Percentiles rank a stretch among this genome's conserved stretches.
Evolutionary conservation across 768 basidiomycete species (phyloP).

Genomic region (Leccinum imitatum): DNA sequence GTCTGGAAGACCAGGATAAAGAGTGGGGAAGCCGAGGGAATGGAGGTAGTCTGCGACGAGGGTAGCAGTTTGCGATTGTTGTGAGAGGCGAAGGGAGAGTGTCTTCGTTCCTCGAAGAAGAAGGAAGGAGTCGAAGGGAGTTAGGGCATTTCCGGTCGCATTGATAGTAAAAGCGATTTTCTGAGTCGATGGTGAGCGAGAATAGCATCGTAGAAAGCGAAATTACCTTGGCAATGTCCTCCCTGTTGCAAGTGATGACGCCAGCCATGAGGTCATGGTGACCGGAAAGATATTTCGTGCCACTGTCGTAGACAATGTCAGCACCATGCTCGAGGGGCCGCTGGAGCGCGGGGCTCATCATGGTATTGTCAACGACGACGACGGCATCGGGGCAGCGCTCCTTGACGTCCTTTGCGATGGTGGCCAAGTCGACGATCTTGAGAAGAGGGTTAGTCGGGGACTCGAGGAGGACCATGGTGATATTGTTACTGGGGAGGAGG

Average conservation of each 20-base stretch:
- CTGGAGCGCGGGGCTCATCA: constrained; percentile 99
- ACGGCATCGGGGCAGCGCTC: constrained; percentile 76
- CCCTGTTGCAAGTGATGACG: constrained; percentile 86
- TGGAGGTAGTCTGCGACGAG: constrained; percentile 85
- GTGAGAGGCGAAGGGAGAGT: constrained; percentile 92
- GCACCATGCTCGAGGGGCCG: constrained; percentile 94
- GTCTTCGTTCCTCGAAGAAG: constrained; percentile 96
- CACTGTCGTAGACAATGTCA: constrained; percentile 97
- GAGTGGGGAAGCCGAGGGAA: constrained; percentile 81
- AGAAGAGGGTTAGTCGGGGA: constrained; percentile 96
- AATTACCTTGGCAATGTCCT: constrained; percentile 80
- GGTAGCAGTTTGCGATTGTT: constrained; percentile 82
- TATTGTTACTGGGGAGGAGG: constrained; percentile 65
- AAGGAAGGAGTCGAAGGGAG: constrained; percentile 96
- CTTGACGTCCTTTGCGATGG: constrained; percentile 82
- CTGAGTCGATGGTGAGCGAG: constrained; percentile 39
- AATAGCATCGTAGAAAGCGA: neutral
- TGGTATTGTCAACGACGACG: constrained; percentile 95
- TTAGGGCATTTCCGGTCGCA: constrained; percentile 88
- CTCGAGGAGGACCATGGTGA: constrained; percentile 94
- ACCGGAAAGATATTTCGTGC: constrained; percentile 95
- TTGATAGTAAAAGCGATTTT: constrained; percentile 92
- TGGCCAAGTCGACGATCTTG: constrained; percentile 88
- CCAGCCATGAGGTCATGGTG: constrained; percentile 99
- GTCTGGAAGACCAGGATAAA: constrained; percentile 85